Evolutionary conservation across 306 rosid genomes (phyloP), one percentile per base, ranked within the genome.

Genomic region (Vigna mungo): DNA sequence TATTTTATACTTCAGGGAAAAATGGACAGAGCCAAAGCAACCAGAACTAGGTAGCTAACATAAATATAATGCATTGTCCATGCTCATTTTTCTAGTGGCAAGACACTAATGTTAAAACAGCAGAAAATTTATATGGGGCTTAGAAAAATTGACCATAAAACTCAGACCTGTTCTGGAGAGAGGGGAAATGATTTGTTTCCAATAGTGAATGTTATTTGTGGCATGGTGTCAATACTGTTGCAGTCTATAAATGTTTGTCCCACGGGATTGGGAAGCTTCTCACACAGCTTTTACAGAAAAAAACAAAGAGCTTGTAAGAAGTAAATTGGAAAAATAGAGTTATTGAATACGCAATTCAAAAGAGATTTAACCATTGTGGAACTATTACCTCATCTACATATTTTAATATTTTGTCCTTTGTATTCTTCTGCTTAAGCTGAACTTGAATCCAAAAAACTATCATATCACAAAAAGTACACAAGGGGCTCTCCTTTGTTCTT

Each of bases 251-350:
- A 87, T 37, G 96, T 84, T 61, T 79, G 88, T 76, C 87, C 86
- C 34, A 83, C 43, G 0, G 93, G 96, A 84, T 89, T 86, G 3
- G 96, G 96, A 53, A 91, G 89, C 88, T 66, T 89, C 86, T 89
- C 90, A 37, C 96, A 91, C 78, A 91, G 43, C 91, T 90, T 82
- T 68, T 54, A 47, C 72, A 64, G 16, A 71, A 43, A 20, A 27
- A 14, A 78, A 56, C 49, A 73, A 54, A 16, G 37, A 52, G 14
- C 5, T 10, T 30, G 54, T 52, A 9, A 81, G 80, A 58, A 4
- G 49, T 49, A 62, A 53, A 52, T 16, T 23, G 36, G 56, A 61
- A 60, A 39, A 32, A 16, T 41, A 41, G 20, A 10, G 12, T n/a
- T 53, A 59, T 48, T 60, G 12, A 27, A 69, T 30, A 27, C 54